Evolutionary conservation across 2,329 filamentous ascomycete genomes (phyloP).

Genomic region (Stemphylium lycopersici): DNA sequence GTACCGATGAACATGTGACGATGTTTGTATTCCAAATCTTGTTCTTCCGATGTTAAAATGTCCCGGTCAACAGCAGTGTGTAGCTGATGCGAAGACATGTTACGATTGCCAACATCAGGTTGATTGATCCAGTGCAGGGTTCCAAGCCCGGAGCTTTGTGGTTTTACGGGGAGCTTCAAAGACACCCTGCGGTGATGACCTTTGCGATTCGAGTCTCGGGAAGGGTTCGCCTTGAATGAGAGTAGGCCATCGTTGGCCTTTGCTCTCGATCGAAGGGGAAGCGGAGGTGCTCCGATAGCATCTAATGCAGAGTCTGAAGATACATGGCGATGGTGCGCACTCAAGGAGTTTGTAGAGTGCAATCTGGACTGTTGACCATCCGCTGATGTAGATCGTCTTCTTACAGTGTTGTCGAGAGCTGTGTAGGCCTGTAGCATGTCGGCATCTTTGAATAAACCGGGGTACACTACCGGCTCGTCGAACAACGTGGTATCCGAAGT

Average conservation of each 20-base stretch:
- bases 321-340: not conserved
- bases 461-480: constrained; percentile 5
- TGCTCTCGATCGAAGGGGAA: constrained; percentile 7
- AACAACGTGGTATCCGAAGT: constrained; percentile 16
- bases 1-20: constrained; percentile 43
- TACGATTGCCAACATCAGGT: not conserved
- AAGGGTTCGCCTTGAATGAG: constrained; percentile 13
- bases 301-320: not conserved
- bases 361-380: not conserved
- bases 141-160: not conserved
- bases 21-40: constrained; percentile 37
- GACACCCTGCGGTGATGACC: constrained; percentile 19
- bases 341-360: not conserved
- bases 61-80: not conserved
- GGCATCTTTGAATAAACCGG: not conserved
- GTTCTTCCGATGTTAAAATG: constrained; percentile 13
- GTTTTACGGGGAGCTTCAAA: constrained; percentile 18
- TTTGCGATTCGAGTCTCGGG: not conserved
- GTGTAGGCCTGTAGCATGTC: not conserved
- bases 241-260: constrained; percentile 17
- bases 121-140: not conserved
- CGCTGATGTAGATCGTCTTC: not conserved
- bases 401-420: not conserved
- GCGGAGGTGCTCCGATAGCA: not conserved
- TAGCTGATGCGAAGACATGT: not conserved